A percentile compares a stretch with the other conserved stretches of the same genome.
Conservation (phyloP, 768 basidiomycete genomes). For the Artomyces pyxidatus region DNA sequence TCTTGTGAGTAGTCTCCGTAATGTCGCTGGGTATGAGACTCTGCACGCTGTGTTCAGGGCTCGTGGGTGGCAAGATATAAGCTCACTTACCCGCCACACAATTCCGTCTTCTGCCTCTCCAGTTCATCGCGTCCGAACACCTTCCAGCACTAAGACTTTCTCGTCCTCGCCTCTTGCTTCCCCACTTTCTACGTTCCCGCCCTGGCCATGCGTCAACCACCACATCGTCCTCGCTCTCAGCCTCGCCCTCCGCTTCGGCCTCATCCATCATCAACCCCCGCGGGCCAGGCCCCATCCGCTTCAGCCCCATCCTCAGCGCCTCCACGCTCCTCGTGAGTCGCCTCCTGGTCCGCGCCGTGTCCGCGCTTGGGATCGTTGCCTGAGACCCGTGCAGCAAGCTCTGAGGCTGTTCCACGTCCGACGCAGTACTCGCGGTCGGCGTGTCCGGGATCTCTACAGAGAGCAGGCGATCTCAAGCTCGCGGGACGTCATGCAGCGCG, state of each 20-base stretch:
- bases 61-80: slow-evolving; percentile 1
- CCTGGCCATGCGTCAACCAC: slow-evolving; percentile 45
- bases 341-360: slow-evolving; percentile 65
- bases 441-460: slow-evolving; percentile 65
- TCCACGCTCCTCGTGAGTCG: slow-evolving; percentile 77
- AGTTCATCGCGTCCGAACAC: slow-evolving; percentile 80
- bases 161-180: too few species aligned
- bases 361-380: slow-evolving; percentile 89
- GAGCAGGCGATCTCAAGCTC: slow-evolving; percentile 78
- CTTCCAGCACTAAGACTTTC: slow-evolving; percentile 65
- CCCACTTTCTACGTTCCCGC: slow-evolving; percentile 31
- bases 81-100: slow-evolving; percentile 67
- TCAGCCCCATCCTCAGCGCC: slow-evolving; percentile 66
- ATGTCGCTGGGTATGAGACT: slow-evolving; percentile 83
- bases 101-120: slow-evolving; percentile 75
- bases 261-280: slow-evolving; percentile 58
- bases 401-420: slow-evolving; percentile 69
- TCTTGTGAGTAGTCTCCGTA: slow-evolving; percentile 82
- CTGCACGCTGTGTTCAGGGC: slow-evolving; percentile 30
- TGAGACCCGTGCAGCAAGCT: slow-evolving; percentile 87
- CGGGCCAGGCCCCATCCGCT: slow-evolving; percentile 70
- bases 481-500: slow-evolving; percentile 67
- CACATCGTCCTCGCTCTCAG: slow-evolving; percentile 71
- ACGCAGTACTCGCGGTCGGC: too few species aligned
- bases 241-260: slow-evolving; percentile 42